Evolutionary conservation across 345 rosid species (phyloP), one percentile per base, ranked within the genome.

Genomic region (Syzygium aromaticum): DNA sequence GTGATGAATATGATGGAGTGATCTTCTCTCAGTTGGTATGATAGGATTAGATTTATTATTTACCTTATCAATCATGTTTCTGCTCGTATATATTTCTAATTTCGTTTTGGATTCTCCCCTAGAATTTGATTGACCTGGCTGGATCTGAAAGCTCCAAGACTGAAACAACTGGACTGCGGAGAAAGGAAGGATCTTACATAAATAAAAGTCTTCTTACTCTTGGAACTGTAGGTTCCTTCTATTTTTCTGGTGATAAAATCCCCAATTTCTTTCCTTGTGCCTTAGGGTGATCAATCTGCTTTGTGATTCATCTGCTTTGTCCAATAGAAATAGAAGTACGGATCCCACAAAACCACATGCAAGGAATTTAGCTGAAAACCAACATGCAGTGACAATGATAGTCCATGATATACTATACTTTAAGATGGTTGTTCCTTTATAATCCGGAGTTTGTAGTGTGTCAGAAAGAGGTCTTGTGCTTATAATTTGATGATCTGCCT

Each of bases 111-210:
- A 49, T 88, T 49, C 77, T 87, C 89, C 90, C 84, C 89, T 92
- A 98, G 99, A 98, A 98, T 94, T 92, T 98, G 94, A 98, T 98
- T 56, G 99, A 98, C 91, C 94, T 98, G 80, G 99, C 99, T 89
- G 99, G 99, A 90, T 98, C 99, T 84, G 99, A 98, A 94, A 98
- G 99, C 92, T 96, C 99, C 88, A 98, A 98, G 93, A 96, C 99
- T 25, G 99, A 98, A 92, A 98, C 99, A 87, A 96, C 98, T 88
- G 99, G 99, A 86, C 84, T 98, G 82, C 90, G 99, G 91, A 95
- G 99, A 90, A 98, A 96, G 91, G 99, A 98, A 91, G 99, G 99
- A 89, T 92, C 99, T 89, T 98, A 96, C 92, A 98, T 98, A 89
- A 98, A 98, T 94, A 98, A 98, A 94, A 98, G 99, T 88, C 99